These are phyloP conservation scores for Vitis amurensis DNA, from an alignment of 164 flowering plant genomes.

Conservation along the genomic window DNA sequence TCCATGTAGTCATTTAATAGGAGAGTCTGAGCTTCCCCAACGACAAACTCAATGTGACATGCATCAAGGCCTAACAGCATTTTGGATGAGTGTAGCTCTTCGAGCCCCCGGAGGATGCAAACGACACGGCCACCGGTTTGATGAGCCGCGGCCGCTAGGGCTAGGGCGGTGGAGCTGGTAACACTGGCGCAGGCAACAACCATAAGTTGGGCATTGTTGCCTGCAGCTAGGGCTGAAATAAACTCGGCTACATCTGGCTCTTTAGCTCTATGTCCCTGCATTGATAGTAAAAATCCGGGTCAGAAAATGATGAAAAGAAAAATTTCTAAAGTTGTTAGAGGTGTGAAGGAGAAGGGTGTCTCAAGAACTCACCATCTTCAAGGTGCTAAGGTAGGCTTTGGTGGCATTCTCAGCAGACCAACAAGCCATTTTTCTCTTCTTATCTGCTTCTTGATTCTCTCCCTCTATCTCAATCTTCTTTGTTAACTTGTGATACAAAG, in stretches of 20 bases:
- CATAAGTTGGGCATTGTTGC: constrained; percentile 69
- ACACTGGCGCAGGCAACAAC: constrained; percentile 53
- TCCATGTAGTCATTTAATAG: constrained; percentile 36
- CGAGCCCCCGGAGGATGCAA: constrained; percentile 40
- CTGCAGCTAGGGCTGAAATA: constrained; percentile 83
- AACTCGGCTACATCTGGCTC: constrained; percentile 75
- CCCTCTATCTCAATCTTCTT: neutral
- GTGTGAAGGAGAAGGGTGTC: neutral
- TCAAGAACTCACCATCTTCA: constrained; percentile 62
- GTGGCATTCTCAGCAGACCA: constrained; percentile 97
- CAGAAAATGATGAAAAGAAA: neutral
- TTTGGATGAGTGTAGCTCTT: constrained; percentile 39
- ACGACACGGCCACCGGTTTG: constrained; percentile 78
- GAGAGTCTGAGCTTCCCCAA: constrained; percentile 51
- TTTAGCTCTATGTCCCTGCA: constrained; percentile 58
- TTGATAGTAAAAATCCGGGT: neutral
- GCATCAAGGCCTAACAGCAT: constrained; percentile 34
- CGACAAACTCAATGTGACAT: constrained; percentile 45
- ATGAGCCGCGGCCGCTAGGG: constrained; percentile 65
- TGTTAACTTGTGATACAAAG: neutral
- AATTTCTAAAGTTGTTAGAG: too few relatives aligned
- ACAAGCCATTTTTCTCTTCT: constrained; percentile 42
- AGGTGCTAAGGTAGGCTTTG: constrained; percentile 71
- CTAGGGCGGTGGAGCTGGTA: constrained; percentile 47
- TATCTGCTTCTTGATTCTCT: neutral